Percentiles rank a stretch among this genome's conserved stretches.
Evolutionary conservation across 129 eudicot species (phyloP).

Genomic region (Erigeron canadensis): DNA sequence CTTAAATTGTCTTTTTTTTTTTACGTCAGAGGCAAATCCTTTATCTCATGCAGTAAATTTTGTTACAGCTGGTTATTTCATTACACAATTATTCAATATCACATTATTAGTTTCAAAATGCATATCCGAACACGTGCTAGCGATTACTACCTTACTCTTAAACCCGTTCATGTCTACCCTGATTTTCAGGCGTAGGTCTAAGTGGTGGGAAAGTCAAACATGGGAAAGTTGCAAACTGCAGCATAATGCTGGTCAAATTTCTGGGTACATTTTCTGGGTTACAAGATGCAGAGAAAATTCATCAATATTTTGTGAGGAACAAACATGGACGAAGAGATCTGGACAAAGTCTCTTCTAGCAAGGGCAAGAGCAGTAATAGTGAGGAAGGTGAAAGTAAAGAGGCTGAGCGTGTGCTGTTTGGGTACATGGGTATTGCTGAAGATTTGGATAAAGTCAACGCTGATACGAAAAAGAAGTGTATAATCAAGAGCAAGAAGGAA

Average conservation of each 20-base stretch:
- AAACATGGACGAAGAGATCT: slow-evolving; percentile 60
- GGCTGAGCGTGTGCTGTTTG: slow-evolving; percentile 47
- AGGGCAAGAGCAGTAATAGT: slow-evolving; percentile 26
- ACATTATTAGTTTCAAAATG: neutral
- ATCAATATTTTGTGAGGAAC: slow-evolving; percentile 48
- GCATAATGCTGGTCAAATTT: slow-evolving; percentile 54
- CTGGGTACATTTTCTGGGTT: slow-evolving; percentile 64
- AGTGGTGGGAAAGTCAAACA: slow-evolving; percentile 51
- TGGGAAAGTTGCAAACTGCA: slow-evolving; percentile 44
- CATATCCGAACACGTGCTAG: neutral
- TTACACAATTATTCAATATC: too few species aligned
- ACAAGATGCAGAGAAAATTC: slow-evolving; percentile 61
- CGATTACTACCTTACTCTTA: neutral
- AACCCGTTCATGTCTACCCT: neutral
- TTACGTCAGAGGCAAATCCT: too few species aligned
- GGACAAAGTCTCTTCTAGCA: slow-evolving; percentile 22
- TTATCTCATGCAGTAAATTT: too few species aligned
- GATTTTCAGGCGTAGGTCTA: slow-evolving; percentile 46
- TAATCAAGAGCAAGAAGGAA: slow-evolving; percentile 66
- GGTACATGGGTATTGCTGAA: slow-evolving; percentile 70
- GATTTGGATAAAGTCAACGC: slow-evolving; percentile 65
- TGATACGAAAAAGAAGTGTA: slow-evolving; percentile 53
- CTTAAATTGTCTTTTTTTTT: too few species aligned
- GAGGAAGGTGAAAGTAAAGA: slow-evolving; percentile 29
- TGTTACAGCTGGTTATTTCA: too few species aligned